phyloP scores from a whole-genome alignment of 805 yeast genomes.

The Candida oleophila region DNA sequence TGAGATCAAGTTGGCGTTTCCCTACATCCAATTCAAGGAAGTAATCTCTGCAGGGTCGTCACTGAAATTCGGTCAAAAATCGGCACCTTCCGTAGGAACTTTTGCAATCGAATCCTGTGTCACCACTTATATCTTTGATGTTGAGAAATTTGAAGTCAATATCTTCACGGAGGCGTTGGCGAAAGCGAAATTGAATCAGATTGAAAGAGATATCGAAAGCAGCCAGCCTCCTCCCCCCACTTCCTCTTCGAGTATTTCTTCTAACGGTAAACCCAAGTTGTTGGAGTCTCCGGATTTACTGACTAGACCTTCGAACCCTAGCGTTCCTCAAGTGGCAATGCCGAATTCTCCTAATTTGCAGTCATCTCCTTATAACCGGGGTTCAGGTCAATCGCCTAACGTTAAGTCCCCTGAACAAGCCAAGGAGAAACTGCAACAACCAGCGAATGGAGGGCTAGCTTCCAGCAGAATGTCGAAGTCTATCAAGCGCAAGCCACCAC shows the following conservation, averaged over 20 bases:
- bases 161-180: conserved; percentile 60
- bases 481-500: conserved; percentile 31
- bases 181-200: conserved; percentile 46
- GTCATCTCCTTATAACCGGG: background rate
- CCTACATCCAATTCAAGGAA: conserved; percentile 59
- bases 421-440: conserved; percentile 1
- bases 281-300: background rate
- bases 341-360: background rate
- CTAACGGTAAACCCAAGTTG: background rate
- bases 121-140: conserved; percentile 57
- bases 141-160: conserved; percentile 48
- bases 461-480: conserved; percentile 14
- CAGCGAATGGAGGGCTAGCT: conserved; percentile 11
- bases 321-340: background rate
- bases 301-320: background rate
- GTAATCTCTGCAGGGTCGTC: conserved; percentile 40
- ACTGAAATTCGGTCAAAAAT: conserved; percentile 22
- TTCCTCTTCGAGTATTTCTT: background rate
- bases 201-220: conserved; percentile 38
- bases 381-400: background rate
- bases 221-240: background rate
- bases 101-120: conserved; percentile 60
- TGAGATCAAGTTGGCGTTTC: conserved; percentile 54
- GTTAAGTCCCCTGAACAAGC: background rate
- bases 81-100: conserved; percentile 39